Percentiles rank a stretch among this genome's conserved stretches.
Conservation (phyloP, 1,139 yeast genomes). For the Kurtzmaniella quercitrusa region DNA sequence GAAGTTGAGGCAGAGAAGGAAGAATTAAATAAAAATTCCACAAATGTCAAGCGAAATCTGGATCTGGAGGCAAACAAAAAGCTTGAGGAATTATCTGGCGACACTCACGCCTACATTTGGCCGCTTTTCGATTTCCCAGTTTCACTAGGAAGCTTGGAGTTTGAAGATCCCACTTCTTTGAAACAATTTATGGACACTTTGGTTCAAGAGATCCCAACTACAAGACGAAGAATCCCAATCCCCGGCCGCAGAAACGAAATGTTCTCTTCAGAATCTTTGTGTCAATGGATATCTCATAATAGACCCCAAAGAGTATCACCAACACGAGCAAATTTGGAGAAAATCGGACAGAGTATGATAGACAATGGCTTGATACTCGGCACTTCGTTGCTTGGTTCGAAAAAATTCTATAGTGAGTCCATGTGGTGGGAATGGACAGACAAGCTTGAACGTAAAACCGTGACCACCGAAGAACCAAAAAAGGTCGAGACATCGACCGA, state of each 20-base stretch:
- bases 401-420: constrained; percentile 39
- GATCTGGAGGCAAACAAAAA: constrained; percentile 3
- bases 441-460: background rate
- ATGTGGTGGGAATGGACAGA: constrained; percentile 51
- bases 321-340: constrained; percentile 36
- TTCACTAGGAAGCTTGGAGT: constrained; percentile 24
- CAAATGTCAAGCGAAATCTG: background rate
- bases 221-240: constrained; percentile 32
- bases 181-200: constrained; percentile 21
- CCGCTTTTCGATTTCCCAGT: constrained; percentile 30
- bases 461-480: background rate
- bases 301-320: constrained; percentile 36
- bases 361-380: constrained; percentile 33
- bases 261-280: constrained; percentile 38
- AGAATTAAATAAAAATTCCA: background rate
- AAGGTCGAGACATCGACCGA: background rate
- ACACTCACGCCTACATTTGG: background rate
- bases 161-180: constrained; percentile 19
- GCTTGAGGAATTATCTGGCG: constrained; percentile 4
- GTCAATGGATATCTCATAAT: constrained; percentile 24
- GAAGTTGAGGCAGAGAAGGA: constrained; percentile 2
- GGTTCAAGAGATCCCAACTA: constrained; percentile 23
- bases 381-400: constrained; percentile 29
- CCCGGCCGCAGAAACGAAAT: constrained; percentile 41
- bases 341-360: constrained; percentile 39